phyloP scores from a whole-genome alignment of 176 grass and related monocot genomes.

The Carex cristatella region DNA sequence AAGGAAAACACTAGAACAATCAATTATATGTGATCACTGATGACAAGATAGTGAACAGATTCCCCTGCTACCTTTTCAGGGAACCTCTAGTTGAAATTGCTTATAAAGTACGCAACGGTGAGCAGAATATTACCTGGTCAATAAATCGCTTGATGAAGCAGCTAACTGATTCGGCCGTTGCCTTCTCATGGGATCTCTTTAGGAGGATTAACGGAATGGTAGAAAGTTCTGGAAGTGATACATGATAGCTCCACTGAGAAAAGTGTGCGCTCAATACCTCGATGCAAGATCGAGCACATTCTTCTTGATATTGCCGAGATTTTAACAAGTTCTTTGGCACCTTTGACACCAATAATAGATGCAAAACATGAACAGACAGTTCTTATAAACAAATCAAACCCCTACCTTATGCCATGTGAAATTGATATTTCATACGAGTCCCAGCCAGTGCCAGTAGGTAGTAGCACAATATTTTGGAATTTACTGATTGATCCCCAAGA shows the following conservation, averaged over 20 bases:
- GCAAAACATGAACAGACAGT: background rate
- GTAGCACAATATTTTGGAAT: background rate
- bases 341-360: conserved; percentile 30
- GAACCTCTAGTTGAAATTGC: background rate
- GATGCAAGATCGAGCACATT: conserved; percentile 59
- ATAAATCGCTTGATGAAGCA: conserved; percentile 64
- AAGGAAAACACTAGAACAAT: background rate
- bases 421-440: background rate
- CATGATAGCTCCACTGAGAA: conserved; percentile 87
- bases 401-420: conserved; percentile 3
- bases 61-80: background rate
- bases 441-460: background rate
- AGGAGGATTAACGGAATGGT: conserved; percentile 76
- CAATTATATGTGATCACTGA: background rate
- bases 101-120: background rate
- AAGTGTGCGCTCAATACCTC: conserved; percentile 68
- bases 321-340: conserved; percentile 61
- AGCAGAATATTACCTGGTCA: conserved; percentile 57
- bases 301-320: conserved; percentile 59
- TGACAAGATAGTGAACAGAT: background rate
- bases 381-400: background rate
- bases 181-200: conserved; percentile 63
- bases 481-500: background rate
- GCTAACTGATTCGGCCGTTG: conserved; percentile 43
- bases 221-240: conserved; percentile 84